These are phyloP conservation scores for Lactarius tabidus DNA, from an alignment of 768 basidiomycete species.

Conservation along the genomic window DNA sequence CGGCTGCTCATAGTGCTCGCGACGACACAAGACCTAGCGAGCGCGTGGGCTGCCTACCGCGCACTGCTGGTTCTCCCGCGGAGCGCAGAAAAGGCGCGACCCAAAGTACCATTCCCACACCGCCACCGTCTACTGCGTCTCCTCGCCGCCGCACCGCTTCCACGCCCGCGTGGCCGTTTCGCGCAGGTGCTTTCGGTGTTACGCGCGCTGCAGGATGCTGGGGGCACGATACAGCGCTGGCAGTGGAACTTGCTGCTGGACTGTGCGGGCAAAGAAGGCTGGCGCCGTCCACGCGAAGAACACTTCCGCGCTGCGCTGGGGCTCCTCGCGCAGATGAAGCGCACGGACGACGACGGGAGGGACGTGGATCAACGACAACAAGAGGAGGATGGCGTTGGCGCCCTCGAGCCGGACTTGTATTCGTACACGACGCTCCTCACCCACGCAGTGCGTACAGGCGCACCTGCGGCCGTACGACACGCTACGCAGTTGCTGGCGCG, in stretches of 20 bases:
- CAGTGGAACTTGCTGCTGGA: slow-evolving; percentile 78
- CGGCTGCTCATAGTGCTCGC: slow-evolving; percentile 16
- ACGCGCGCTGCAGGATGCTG: slow-evolving; percentile 50
- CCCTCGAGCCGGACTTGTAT: slow-evolving; percentile 51
- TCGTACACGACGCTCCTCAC: slow-evolving; percentile 67
- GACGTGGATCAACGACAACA: not conserved
- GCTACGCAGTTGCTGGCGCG: slow-evolving; percentile 50
- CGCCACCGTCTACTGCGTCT: slow-evolving; percentile 62
- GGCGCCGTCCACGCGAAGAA: slow-evolving; percentile 50
- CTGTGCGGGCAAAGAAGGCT: slow-evolving; percentile 55
- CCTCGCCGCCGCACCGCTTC: slow-evolving; percentile 44
- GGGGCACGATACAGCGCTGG: slow-evolving; percentile 52
- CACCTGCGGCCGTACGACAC: slow-evolving; percentile 43
- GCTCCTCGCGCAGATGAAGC: slow-evolving; percentile 60
- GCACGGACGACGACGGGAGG: slow-evolving; percentile 29
- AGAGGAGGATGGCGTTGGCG: slow-evolving; percentile 19
- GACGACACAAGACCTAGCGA: slow-evolving; percentile 6
- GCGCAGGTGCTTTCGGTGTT: slow-evolving; percentile 67
- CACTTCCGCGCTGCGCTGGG: slow-evolving; percentile 60
- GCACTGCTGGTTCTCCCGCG: slow-evolving; percentile 30
- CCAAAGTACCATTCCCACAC: slow-evolving; percentile 36
- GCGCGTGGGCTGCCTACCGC: slow-evolving; percentile 45
- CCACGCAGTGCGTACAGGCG: slow-evolving; percentile 53
- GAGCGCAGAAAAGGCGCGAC: not conserved
- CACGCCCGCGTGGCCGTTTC: slow-evolving; percentile 57